Conservation (phyloP, 371 early-diverging fungal genomes). For the Rhizomucor pusillus region DNA sequence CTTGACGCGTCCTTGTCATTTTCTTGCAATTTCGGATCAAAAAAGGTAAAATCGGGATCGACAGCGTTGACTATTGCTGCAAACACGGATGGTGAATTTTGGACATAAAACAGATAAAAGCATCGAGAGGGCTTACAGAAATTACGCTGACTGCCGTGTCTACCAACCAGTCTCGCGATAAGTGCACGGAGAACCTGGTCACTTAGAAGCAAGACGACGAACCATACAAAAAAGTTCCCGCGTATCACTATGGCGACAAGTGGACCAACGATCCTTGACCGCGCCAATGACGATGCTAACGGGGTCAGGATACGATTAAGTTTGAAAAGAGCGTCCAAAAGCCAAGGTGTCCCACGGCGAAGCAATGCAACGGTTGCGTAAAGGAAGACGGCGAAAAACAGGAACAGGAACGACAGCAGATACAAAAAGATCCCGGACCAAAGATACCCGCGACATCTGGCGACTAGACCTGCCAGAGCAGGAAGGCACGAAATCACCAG, state of each 20-base stretch:
- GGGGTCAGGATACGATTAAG: constrained; percentile 29
- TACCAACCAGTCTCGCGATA: constrained; percentile 28
- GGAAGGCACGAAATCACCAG: constrained; percentile 10
- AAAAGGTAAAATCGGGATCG: constrained; percentile 26
- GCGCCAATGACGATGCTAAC: constrained; percentile 21
- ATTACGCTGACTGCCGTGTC: constrained; percentile 28
- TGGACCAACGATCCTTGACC: constrained; percentile 29
- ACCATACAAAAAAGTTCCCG: constrained; percentile 36
- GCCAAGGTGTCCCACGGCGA: constrained; percentile 32
- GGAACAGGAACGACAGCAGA: constrained; percentile 20
- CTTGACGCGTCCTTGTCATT: constrained; percentile 4
- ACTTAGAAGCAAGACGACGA: constrained; percentile 32
- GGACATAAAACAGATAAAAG: not conserved
- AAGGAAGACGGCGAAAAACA: constrained; percentile 22
- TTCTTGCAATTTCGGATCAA: constrained; percentile 7
- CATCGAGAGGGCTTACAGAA: constrained; percentile 27
- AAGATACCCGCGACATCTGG: constrained; percentile 7
- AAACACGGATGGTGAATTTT: not conserved
- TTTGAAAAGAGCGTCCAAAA: constrained; percentile 17
- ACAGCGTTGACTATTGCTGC: constrained; percentile 37
- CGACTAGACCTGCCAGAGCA: constrained; percentile 6
- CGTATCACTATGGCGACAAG: constrained; percentile 23
- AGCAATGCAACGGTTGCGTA: constrained; percentile 33
- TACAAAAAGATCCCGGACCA: constrained; percentile 16
- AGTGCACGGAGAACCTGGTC: constrained; percentile 34